Percentiles rank a stretch among this genome's conserved stretches.
phyloP scores from a whole-genome alignment of 2,329 filamentous ascomycete species.

The Fusarium annulatum region DNA sequence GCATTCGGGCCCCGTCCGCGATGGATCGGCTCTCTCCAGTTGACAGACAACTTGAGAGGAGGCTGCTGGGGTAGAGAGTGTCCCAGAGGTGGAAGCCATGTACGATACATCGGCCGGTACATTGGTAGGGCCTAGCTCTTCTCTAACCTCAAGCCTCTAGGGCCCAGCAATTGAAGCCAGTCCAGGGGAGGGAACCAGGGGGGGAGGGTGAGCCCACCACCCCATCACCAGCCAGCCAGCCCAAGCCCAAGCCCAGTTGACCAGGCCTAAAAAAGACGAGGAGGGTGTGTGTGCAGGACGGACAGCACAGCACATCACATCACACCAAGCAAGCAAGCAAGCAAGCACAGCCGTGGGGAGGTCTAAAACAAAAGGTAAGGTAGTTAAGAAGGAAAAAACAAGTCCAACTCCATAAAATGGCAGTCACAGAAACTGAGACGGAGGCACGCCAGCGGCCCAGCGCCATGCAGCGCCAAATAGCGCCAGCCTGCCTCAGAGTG shows the following conservation, averaged over 20 bases:
- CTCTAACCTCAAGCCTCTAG: slow-evolving; percentile 16
- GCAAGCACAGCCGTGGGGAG: slow-evolving; percentile 17
- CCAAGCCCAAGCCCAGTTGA: slow-evolving; percentile 23
- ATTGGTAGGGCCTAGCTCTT: slow-evolving; percentile 30
- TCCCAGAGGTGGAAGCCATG: slow-evolving; percentile 19
- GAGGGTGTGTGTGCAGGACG: slow-evolving; percentile 29
- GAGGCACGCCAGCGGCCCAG: slow-evolving; percentile 30
- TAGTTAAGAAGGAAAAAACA: neutral
- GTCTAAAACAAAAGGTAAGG: slow-evolving; percentile 30
- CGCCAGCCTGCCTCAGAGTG: slow-evolving; percentile 31
- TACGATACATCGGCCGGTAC: slow-evolving; percentile 34
- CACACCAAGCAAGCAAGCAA: neutral
- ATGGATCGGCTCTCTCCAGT: slow-evolving; percentile 43
- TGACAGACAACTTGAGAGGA: slow-evolving; percentile 36
- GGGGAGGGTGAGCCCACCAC: slow-evolving; percentile 28
- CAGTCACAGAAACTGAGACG: neutral
- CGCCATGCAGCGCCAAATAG: slow-evolving; percentile 29
- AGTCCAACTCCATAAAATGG: neutral
- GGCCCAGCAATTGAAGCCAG: slow-evolving; percentile 25
- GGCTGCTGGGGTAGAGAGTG: slow-evolving; percentile 30
- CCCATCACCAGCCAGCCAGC: slow-evolving; percentile 33
- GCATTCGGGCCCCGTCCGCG: slow-evolving; percentile 43
- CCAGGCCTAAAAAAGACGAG: slow-evolving; percentile 2
- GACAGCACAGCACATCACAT: slow-evolving; percentile 5
- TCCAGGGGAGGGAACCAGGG: slow-evolving; percentile 23